A percentile compares a stretch with the other conserved stretches of the same genome.
Conservation (phyloP, 148 eudicot species). For the Vaccinium darrowii region DNA sequence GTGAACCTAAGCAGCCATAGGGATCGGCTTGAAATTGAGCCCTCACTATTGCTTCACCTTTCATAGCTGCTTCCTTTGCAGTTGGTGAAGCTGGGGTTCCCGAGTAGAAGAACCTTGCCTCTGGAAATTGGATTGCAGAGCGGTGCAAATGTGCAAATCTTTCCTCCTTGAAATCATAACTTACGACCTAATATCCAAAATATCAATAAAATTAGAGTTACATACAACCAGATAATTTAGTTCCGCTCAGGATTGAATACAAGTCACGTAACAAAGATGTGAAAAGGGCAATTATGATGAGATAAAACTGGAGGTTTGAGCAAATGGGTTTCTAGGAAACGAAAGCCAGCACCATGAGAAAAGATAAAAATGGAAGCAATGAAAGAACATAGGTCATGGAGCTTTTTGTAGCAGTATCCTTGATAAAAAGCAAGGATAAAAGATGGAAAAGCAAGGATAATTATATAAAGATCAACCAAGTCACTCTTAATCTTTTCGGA, state of each 20-base stretch:
- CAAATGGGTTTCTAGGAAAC: not conserved
- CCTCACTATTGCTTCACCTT: slow-evolving; percentile 85
- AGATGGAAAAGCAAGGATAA: not conserved
- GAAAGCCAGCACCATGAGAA: not conserved
- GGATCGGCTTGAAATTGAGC: slow-evolving; percentile 86
- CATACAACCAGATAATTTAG: not conserved
- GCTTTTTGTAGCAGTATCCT: not conserved
- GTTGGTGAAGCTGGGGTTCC: slow-evolving; percentile 81
- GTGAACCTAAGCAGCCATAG: slow-evolving; percentile 76
- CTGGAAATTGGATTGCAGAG: slow-evolving; percentile 74
- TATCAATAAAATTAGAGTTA: not conserved
- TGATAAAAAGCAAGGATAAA: not conserved
- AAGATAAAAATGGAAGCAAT: not conserved
- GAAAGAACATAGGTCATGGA: not conserved
- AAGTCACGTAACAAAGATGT: not conserved
- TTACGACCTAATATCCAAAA: slow-evolving; percentile 58
- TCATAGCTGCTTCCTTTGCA: slow-evolving; percentile 64
- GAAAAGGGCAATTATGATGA: not conserved
- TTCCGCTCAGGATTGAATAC: not conserved
- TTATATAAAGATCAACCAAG: not conserved
- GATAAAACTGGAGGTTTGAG: not conserved
- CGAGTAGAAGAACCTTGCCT: slow-evolving; percentile 58
- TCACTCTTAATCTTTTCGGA: not conserved
- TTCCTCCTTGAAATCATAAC: slow-evolving; percentile 89
- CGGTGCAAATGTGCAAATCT: slow-evolving; percentile 78